Evolutionary conservation across 1,284 basidiomycete genomes (phyloP), one percentile per base, ranked within the genome.

Genomic region (Leccinum pachyderme): DNA sequence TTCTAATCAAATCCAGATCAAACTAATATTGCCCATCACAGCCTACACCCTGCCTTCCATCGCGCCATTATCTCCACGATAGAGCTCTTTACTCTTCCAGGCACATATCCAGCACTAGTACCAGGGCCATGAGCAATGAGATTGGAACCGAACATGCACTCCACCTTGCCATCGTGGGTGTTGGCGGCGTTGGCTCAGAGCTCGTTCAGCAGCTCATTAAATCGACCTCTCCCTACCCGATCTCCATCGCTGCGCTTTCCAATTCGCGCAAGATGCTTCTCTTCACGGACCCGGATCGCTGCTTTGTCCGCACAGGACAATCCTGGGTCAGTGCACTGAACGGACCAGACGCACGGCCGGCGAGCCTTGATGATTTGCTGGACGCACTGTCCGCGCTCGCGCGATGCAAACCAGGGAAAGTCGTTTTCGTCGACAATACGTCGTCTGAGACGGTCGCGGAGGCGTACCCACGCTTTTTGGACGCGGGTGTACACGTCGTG

Each of bases 351-450:
- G 39, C 77, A 77, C 61, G 75, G 75, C 39, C 48, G 3, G 58
- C 71, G 81, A 51, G 78, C 80, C 50, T 73, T 67, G 46, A 75
- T 70, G 53, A 73, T 73, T 25, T 77, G 80, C 57, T 77, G 74
- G 51, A 35, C 3, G 52, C 54, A 49, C 70, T 79, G 22, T 62
- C 63, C 12, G 58, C 50, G 28, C 63, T 76, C n/a, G 75, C 71
- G 25, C 64, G 61, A 48, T 68, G 61, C 31, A 55, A 47, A 18
- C 75, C 74, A 5, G 66, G 77, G 49, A 83, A 81, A 52, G 87
- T 91, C 31, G 87, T 92, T 3, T 72, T 99, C 22, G 89, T 99
- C 56, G 96, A 99, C 75, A 97, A 95, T 72, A 98, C 97, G 0
- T 92, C 94, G 1, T 89, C 91, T 39, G 89, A 95, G 50, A 78